phyloP scores from a whole-genome alignment of 768 basidiomycete genomes.

The Mycena haematopus region DNA sequence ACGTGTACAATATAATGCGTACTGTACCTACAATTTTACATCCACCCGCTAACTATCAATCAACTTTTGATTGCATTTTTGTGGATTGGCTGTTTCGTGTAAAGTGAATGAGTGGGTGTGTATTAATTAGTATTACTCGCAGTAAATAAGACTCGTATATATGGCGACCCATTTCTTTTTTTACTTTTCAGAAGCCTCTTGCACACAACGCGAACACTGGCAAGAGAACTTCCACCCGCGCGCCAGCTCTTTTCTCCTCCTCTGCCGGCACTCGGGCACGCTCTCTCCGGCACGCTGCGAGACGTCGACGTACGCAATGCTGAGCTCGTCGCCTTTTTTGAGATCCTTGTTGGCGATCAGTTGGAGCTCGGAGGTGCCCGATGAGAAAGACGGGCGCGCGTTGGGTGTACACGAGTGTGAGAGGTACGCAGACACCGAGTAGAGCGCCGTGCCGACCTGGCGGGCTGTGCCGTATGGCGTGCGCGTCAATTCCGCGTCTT shows the following conservation, averaged over 20 bases:
- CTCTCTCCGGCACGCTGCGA: conserved; percentile 60
- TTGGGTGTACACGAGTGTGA: conserved; percentile 78
- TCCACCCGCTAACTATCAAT: conserved; percentile 17
- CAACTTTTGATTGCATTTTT: conserved; percentile 17
- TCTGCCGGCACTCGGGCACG: conserved; percentile 59
- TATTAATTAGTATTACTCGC: conserved; percentile 10
- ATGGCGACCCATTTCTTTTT: not conserved
- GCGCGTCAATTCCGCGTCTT: conserved; percentile 76
- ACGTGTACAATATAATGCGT: conserved; percentile 29
- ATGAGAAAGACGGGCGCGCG: conserved; percentile 66
- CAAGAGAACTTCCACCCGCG: conserved; percentile 87
- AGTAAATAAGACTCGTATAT: not conserved
- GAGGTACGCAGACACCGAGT: conserved; percentile 79
- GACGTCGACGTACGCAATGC: conserved; percentile 79
- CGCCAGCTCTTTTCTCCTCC: conserved; percentile 75
- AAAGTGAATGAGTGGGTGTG: conserved; percentile 12
- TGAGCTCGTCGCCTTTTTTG: conserved; percentile 78
- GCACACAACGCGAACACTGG: conserved; percentile 66
- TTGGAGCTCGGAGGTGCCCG: conserved; percentile 72
- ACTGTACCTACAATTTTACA: conserved; percentile 17
- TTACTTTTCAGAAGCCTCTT: conserved; percentile 47
- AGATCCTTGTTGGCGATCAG: conserved; percentile 71
- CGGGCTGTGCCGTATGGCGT: conserved; percentile 77
- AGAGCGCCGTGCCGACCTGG: conserved; percentile 80
- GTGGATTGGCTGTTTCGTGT: too few species aligned